Conservation (phyloP, 768 basidiomycete genomes). For the Russula sp. region DNA sequence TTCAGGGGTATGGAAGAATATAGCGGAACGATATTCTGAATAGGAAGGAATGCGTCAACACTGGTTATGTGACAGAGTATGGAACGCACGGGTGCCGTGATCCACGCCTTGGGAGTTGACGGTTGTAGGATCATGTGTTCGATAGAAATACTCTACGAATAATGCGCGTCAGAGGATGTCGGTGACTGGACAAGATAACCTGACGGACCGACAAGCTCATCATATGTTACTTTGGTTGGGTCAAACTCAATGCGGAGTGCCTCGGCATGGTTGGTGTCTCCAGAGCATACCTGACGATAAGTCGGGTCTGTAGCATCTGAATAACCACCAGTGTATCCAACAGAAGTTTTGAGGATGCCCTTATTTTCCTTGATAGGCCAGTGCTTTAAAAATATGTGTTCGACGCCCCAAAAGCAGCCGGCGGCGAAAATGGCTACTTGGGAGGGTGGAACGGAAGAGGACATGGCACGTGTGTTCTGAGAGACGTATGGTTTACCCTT, state of each 20-base stretch:
- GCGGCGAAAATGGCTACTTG: constrained; percentile 52
- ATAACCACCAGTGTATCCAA: constrained; percentile 79
- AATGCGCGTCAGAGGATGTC: background rate
- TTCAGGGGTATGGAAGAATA: constrained; percentile 74
- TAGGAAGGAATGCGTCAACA: constrained; percentile 4
- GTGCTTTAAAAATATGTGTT: constrained; percentile 80
- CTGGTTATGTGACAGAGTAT: background rate
- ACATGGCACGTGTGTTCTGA: constrained; percentile 21
- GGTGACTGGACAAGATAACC: background rate
- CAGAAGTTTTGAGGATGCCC: constrained; percentile 69
- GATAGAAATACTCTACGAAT: constrained; percentile 81
- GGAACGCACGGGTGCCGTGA: constrained; percentile 65
- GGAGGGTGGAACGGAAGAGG: constrained; percentile 23
- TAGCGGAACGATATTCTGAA: constrained; percentile 88
- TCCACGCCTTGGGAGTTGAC: constrained; percentile 76
- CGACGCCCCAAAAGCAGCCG: constrained; percentile 85
- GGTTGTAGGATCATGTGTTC: constrained; percentile 91
- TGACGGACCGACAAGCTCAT: constrained; percentile 76
- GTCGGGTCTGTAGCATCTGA: constrained; percentile 51
- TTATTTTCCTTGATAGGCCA: constrained; percentile 68
- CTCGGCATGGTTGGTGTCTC: constrained; percentile 85
- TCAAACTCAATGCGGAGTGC: constrained; percentile 85
- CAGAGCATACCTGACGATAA: constrained; percentile 76
- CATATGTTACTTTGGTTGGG: constrained; percentile 71
- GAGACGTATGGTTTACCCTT: constrained; percentile 7